These are phyloP conservation scores for Apiospora sp. DNA, from an alignment of 2,329 filamentous ascomycete genomes.

Conservation along the genomic window DNA sequence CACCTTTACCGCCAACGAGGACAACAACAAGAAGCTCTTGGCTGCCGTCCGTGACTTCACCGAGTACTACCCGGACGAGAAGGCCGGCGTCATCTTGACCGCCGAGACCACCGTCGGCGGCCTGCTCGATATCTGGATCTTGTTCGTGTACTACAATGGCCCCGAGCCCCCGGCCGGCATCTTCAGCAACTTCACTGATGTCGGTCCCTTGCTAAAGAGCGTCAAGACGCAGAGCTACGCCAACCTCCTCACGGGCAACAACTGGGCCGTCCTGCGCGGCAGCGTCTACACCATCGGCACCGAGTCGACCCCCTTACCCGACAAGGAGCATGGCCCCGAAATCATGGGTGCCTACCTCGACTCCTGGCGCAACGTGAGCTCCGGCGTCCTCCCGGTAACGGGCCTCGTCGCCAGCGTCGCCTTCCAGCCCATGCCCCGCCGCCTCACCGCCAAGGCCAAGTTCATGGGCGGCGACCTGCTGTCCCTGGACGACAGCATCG, in stretches of 20 bases:
- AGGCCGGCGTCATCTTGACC: slow-evolving; percentile 67
- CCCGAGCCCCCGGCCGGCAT: slow-evolving; percentile 57
- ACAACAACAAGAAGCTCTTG: slow-evolving; percentile 48
- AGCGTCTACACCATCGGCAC: slow-evolving; percentile 48
- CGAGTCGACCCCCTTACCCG: slow-evolving; percentile 47
- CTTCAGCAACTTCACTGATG: slow-evolving; percentile 64
- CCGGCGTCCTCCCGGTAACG: slow-evolving; percentile 35
- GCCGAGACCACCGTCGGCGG: slow-evolving; percentile 53
- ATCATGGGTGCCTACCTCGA: slow-evolving; percentile 43
- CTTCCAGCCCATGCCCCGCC: slow-evolving; percentile 49
- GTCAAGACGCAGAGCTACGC: slow-evolving; percentile 56
- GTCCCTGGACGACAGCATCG: slow-evolving; percentile 47
- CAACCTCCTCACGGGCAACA: slow-evolving; percentile 54
- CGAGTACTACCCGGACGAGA: slow-evolving; percentile 64
- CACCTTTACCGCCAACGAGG: slow-evolving; percentile 44
- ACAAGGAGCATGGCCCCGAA: slow-evolving; percentile 35
- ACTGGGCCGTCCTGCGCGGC: slow-evolving; percentile 47
- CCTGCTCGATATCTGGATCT: slow-evolving; percentile 61
- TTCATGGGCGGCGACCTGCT: slow-evolving; percentile 48
- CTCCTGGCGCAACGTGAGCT: slow-evolving; percentile 44
- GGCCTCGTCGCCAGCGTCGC: slow-evolving; percentile 45
- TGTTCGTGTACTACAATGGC: slow-evolving; percentile 71
- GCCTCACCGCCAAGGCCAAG: slow-evolving; percentile 42
- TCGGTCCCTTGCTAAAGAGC: slow-evolving; percentile 52
- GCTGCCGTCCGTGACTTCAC: slow-evolving; percentile 62